Percentiles rank a stretch among this genome's conserved stretches.
These are phyloP conservation scores for Aquilaria agallochum DNA, from an alignment of 441 rosid genomes.

Conservation along the genomic window DNA sequence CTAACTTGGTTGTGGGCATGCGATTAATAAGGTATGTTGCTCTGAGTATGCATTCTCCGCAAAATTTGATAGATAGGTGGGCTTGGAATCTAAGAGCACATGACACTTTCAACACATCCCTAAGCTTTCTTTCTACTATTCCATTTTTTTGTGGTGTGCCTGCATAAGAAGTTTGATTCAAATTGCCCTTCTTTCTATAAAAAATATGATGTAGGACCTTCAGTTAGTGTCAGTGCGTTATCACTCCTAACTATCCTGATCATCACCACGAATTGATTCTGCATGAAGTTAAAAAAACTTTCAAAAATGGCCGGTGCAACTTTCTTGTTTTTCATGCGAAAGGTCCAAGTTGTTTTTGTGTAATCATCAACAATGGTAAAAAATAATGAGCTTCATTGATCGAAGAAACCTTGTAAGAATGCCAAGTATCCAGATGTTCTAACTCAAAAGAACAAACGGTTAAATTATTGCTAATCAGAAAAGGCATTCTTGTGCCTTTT, in stretches of 20 bases:
- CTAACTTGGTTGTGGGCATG: too few species aligned
- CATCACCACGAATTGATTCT: not conserved
- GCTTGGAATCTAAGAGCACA: not conserved
- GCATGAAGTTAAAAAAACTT: not conserved
- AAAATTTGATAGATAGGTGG: not conserved
- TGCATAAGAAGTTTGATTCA: not conserved
- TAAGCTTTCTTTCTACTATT: not conserved
- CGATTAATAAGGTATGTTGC: not conserved
- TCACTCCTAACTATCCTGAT: not conserved
- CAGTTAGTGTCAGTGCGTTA: not conserved
- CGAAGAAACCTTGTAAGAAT: too few species aligned
- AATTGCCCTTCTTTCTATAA: not conserved
- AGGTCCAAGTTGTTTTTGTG: not conserved
- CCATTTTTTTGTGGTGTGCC: not conserved
- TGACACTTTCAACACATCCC: not conserved
- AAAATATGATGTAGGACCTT: not conserved
- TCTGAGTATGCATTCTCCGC: not conserved
- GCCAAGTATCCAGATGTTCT: too few species aligned
- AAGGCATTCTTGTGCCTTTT: too few species aligned
- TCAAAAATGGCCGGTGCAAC: not conserved
- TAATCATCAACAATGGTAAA: not conserved
- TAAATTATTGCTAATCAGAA: too few species aligned
- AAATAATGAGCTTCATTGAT: too few species aligned
- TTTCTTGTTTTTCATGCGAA: not conserved
- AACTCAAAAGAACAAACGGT: too few species aligned